Conservation (phyloP, 371 early-diverging fungal species). For the Actinomortierella ambigua region DNA sequence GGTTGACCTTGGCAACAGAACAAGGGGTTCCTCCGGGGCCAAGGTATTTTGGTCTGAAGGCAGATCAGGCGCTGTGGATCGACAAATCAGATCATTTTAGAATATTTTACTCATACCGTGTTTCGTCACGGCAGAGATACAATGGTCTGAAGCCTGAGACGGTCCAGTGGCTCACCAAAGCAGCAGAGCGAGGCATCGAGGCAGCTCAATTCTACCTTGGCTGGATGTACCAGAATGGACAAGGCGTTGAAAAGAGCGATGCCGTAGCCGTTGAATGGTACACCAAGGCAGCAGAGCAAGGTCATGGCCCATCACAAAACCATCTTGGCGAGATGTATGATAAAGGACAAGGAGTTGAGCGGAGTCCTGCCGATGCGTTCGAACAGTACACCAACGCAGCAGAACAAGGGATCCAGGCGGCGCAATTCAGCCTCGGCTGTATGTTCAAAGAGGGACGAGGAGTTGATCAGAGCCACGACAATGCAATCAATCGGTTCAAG, state of each 20-base stretch:
- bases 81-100: too few relatives aligned
- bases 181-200: conserved; percentile 63
- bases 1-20: conserved; percentile 74
- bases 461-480: conserved; percentile 55
- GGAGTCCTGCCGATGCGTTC: conserved; percentile 64
- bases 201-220: conserved; percentile 82
- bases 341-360: conserved; percentile 79
- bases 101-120: too few relatives aligned
- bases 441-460: conserved; percentile 84
- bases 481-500: conserved; percentile 73
- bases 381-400: conserved; percentile 77
- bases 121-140: too few relatives aligned
- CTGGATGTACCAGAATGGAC: conserved; percentile 83
- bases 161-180: conserved; percentile 70
- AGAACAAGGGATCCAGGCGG: conserved; percentile 61
- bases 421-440: conserved; percentile 82
- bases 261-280: conserved; percentile 70
- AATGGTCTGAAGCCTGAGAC: too few relatives aligned
- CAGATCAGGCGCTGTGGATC: too few relatives aligned
- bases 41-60: conserved; percentile 78
- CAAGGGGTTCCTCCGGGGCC: conserved; percentile 82
- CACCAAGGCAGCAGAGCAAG: conserved; percentile 69
- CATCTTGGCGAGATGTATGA: conserved; percentile 83
- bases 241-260: conserved; percentile 71
- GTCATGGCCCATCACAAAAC: conserved; percentile 83